Base-by-base conservation (phyloP, 1,284 basidiomycete species). In the Neolentinus lepideus region DNA sequence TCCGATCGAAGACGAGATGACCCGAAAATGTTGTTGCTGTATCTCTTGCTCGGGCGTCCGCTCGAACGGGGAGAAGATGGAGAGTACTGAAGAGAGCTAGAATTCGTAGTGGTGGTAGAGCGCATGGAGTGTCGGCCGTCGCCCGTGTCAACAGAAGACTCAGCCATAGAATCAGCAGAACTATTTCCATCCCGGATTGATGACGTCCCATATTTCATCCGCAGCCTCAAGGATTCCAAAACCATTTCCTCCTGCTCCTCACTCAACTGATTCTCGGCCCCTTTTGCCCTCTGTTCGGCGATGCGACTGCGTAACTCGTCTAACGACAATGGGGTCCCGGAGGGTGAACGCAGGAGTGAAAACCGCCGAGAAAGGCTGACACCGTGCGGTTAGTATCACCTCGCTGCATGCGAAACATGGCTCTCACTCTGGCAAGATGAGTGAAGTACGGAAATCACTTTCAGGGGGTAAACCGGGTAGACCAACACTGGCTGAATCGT, bases 201-300 rank as follows among this genome's bases (percentile, higher is more conserved):
- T 69, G 36, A 50, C 36, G 33, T 12, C 12, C 22, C 22, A 52
- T 60, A 59, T 31, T 69, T 77, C 19, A 78, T 71, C 57, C 83
- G 81, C 45, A 87, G 73, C 55, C 75, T 70, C 53, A 92, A 72
- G 27, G 83, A 84, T 69, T 88, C 84, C 55, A 92, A 70, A 60
- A 92, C 77, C 83, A 92, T 88, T 58, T 87, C 84, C 71, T 90
- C 87, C 66, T 92, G 90, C 64, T 84, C 86, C 69, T 90, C 85
- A 50, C 85, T 79, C 48, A 92, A 79, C 58, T 82, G 81, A 63
- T 85, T 79, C 59, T 76, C 75, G 19, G 75, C 77, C 11, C 88
- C 87, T 60, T 79, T 77, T 51, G 83, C 83, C 60, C 89, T 75
- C 68, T 91, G 89, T 60, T 88, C 80, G 43, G 88, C 88, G 63